Evolutionary conservation across 768 basidiomycete species (phyloP), one percentile per base, ranked within the genome.

Genomic region (Boletellus sp.): DNA sequence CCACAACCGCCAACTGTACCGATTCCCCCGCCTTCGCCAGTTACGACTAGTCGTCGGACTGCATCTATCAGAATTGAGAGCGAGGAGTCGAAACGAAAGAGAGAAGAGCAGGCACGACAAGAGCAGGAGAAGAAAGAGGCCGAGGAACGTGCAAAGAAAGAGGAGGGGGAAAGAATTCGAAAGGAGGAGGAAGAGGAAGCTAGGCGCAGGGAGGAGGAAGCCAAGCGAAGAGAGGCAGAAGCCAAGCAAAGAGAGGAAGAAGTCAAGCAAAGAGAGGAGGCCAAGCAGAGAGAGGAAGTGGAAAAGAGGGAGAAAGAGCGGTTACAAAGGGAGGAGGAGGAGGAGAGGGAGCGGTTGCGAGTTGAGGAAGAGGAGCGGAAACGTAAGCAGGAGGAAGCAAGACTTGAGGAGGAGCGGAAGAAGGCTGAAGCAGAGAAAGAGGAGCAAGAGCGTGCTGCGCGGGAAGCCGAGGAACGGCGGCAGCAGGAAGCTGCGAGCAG

Each of bases 1-100:
- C 72, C 75, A 41, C 65, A 72, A 33, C 68, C 76, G 0, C 62
- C 74, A 2, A 62, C 70, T 1, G 62, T 72, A 23, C 65, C 75
- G 1, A 68, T 74, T n/a, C 61, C 73, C 3, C 70, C 74, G 0
- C 64, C 75, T 10, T 69, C 67, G 4, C 66, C 66, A 10, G 52
- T 67, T 24, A 17, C 55, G 8, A 53, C 56, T 16, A 60, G 42
- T 42, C 66, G 63, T 24, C 68, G 68, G 31, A 54, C 66, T 8
- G 46, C 62, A 20, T 63, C 68, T 9, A 72, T 90, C 26, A 78
- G 87, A 52, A 78, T 90, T 53, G 87, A 90, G 72, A 82, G 72
- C 15, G 74, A 75, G 60, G 77, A 81, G 45, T 76, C 78, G 23
- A 80, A 80, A 60, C 68, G 70, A 57, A 74, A 73, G 65, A 68